Percentiles rank a stretch among this genome's conserved stretches.
These are phyloP conservation scores for Mycena haematopus DNA, from an alignment of 768 basidiomycete genomes.

Conservation along the genomic window DNA sequence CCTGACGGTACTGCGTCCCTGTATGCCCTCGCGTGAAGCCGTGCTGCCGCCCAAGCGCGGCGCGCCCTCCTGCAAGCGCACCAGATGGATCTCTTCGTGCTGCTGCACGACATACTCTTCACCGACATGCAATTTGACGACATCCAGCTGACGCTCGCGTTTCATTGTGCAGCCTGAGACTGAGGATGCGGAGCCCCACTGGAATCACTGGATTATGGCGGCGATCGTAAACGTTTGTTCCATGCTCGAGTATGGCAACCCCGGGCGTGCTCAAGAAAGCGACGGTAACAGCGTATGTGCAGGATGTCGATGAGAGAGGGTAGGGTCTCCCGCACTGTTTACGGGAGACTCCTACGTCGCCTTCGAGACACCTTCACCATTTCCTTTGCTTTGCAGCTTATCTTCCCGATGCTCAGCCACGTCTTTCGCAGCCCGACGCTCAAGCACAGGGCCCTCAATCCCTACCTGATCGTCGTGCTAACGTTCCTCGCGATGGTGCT, in stretches of 20 bases:
- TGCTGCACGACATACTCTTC: slow-evolving; percentile 81
- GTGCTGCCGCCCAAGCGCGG: too few species aligned
- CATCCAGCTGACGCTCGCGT: slow-evolving; percentile 79
- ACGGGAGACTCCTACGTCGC: too few species aligned
- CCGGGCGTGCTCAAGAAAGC: slow-evolving; percentile 73
- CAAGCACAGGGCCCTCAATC: slow-evolving; percentile 35
- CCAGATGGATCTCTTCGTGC: too few species aligned
- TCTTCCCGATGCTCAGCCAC: too few species aligned
- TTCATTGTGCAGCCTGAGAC: slow-evolving; percentile 88
- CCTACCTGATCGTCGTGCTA: slow-evolving; percentile 56
- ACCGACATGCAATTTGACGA: slow-evolving; percentile 95
- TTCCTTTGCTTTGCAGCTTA: slow-evolving; percentile 60
- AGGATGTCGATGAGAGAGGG: slow-evolving; percentile 44
- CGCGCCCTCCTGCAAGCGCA: too few species aligned
- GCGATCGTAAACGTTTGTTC: slow-evolving; percentile 82
- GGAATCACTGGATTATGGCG: slow-evolving; percentile 94
- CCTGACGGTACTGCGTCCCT: slow-evolving; percentile 86
- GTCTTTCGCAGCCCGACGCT: too few species aligned
- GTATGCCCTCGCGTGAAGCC: slow-evolving; percentile 64
- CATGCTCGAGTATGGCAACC: slow-evolving; percentile 86
- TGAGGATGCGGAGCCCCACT: slow-evolving; percentile 69
- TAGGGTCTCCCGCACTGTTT: too few species aligned
- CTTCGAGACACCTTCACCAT: slow-evolving; percentile 43
- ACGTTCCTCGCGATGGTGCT: slow-evolving; percentile 65
- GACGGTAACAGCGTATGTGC: slow-evolving; percentile 49